These are phyloP conservation scores for Coprinopsis strossmayeri DNA, from an alignment of 768 basidiomycete genomes.

Conservation along the genomic window DNA sequence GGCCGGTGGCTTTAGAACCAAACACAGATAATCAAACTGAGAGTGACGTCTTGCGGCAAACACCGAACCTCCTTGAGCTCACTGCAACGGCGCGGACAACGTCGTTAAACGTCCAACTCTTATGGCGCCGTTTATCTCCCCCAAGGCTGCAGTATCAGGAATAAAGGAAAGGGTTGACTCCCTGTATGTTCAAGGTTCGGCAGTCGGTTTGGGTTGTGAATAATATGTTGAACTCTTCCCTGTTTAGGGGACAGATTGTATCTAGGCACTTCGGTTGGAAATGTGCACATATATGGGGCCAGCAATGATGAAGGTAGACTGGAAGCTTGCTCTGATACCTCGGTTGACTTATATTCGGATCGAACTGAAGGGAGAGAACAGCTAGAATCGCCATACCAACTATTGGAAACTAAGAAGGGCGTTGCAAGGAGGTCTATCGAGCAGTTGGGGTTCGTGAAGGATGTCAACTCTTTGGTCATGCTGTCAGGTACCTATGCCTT, in stretches of 20 bases:
- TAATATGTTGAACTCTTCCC: not conserved
- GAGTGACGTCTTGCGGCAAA: too few species aligned
- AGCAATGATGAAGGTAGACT: slow-evolving; percentile 13
- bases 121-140: slow-evolving; percentile 34
- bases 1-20: too few species aligned
- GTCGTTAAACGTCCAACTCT: not conserved
- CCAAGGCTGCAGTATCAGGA: slow-evolving; percentile 28
- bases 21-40: too few species aligned
- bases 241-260: slow-evolving; percentile 38
- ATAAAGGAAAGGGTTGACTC: slow-evolving; percentile 47
- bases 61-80: too few species aligned
- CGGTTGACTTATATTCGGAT: too few species aligned
- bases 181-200: slow-evolving; percentile 36
- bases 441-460: slow-evolving; percentile 79
- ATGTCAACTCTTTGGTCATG: slow-evolving; percentile 78
- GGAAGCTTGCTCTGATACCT: slow-evolving; percentile 3
- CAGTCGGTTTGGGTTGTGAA: not conserved
- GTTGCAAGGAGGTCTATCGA: slow-evolving; percentile 72
- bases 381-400: slow-evolving; percentile 19
- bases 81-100: not conserved
- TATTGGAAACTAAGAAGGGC: slow-evolving; percentile 61
- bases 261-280: slow-evolving; percentile 29
- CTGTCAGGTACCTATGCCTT: slow-evolving; percentile 62
- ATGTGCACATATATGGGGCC: slow-evolving; percentile 26
- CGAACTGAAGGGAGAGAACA: slow-evolving; percentile 2